phyloP scores from a whole-genome alignment of 2,329 filamentous ascomycete species.

The Aspergillus fumigatiaffinis region DNA sequence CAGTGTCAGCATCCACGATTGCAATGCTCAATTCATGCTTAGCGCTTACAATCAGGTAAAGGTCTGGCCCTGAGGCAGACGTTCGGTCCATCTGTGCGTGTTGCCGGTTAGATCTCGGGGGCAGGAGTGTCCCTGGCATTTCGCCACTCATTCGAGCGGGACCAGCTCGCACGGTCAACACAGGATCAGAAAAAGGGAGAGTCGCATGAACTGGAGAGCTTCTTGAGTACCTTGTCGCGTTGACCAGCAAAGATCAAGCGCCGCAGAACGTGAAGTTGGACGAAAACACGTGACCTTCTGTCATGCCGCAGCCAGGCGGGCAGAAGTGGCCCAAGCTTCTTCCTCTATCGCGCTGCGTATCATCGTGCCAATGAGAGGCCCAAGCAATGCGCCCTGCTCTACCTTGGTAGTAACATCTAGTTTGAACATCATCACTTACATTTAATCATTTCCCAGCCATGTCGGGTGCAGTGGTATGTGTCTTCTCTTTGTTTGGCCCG shows the following conservation, averaged over 20 bases:
- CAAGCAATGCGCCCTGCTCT: slow-evolving; percentile 10
- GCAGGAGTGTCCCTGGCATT: slow-evolving; percentile 50
- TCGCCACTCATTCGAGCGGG: slow-evolving; percentile 40
- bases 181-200: slow-evolving; percentile 18
- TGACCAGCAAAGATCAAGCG: slow-evolving; percentile 13
- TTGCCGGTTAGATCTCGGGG: slow-evolving; percentile 42
- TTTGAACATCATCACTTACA: not conserved
- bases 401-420: slow-evolving; percentile 13
- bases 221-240: slow-evolving; percentile 20
- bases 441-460: slow-evolving; percentile 17
- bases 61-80: slow-evolving; percentile 39
- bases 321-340: slow-evolving; percentile 18
- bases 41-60: slow-evolving; percentile 44
- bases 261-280: slow-evolving; percentile 25
- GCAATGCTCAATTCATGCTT: slow-evolving; percentile 9
- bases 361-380: slow-evolving; percentile 21
- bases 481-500: not conserved
- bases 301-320: slow-evolving; percentile 13
- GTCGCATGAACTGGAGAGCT: slow-evolving; percentile 25
- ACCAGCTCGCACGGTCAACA: slow-evolving; percentile 31
- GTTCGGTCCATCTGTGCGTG: slow-evolving; percentile 42
- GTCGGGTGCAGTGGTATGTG: slow-evolving; percentile 33
- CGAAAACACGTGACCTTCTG: slow-evolving; percentile 22
- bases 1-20: slow-evolving; percentile 28
- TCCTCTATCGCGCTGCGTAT: slow-evolving; percentile 26